A percentile compares a stretch with the other conserved stretches of the same genome.
Evolutionary conservation across 179 eudicot species (phyloP).

Genomic region (Vitellaria paradoxa): DNA sequence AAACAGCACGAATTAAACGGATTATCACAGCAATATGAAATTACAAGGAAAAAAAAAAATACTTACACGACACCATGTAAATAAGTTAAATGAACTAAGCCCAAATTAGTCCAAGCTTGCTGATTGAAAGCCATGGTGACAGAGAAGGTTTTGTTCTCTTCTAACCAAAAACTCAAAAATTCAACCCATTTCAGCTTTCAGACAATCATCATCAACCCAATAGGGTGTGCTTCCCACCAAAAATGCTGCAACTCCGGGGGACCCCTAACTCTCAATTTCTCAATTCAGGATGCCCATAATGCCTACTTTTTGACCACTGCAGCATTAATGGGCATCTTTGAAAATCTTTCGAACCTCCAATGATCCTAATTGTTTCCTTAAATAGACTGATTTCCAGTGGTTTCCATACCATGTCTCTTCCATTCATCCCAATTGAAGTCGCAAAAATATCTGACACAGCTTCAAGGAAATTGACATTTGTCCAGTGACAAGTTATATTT

Average conservation of each 20-base stretch:
- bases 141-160: neutral
- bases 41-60: too few relatives aligned
- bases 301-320: conserved; percentile 13
- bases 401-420: neutral
- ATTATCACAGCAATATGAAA: too few relatives aligned
- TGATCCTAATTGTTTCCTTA: neutral
- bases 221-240: conserved; percentile 6
- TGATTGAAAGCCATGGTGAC: neutral
- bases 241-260: neutral
- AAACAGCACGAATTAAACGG: too few relatives aligned
- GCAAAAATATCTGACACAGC: neutral
- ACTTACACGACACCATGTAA: too few relatives aligned
- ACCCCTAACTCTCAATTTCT: neutral
- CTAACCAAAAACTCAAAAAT: neutral
- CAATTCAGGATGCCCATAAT: neutral
- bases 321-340: conserved; percentile 16
- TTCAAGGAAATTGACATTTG: too few relatives aligned
- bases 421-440: neutral
- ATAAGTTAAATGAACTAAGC: too few relatives aligned
- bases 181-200: neutral
- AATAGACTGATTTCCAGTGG: neutral
- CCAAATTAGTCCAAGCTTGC: neutral
- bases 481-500: neutral
- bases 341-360: neutral
- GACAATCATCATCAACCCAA: neutral